Percentiles rank a stretch among this genome's conserved stretches.
Evolutionary conservation across 1,139 yeast species (phyloP).

Genomic region (Candida pseudocylindracea): DNA sequence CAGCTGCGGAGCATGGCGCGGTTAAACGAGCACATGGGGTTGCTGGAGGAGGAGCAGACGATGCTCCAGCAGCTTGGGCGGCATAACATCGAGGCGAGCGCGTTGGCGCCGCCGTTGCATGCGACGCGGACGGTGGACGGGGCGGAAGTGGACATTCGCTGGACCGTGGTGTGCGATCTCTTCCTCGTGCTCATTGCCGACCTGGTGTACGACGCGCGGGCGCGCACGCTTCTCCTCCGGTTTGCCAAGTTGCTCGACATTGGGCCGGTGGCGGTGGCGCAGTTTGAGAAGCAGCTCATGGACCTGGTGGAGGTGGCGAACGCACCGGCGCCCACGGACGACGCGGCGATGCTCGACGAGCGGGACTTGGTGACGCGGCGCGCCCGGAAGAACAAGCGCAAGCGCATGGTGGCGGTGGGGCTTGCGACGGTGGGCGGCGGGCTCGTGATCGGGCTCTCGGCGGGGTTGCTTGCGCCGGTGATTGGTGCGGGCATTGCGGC

Average conservation of each 20-base stretch:
- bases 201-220: conserved; percentile 75
- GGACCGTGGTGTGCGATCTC: conserved; percentile 87
- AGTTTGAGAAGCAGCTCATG: conserved; percentile 78
- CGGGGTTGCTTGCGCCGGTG: conserved; percentile 90
- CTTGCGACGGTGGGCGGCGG: conserved; percentile 97
- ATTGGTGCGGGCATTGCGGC: conserved; percentile 98
- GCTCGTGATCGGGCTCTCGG: conserved; percentile 79
- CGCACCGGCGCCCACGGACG: too few species aligned
- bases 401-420: conserved; percentile 72
- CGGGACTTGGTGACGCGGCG: conserved; percentile 46
- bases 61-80: conserved; percentile 79
- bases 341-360: conserved; percentile 38
- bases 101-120: conserved; percentile 28
- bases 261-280: conserved; percentile 42
- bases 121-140: conserved; percentile 1
- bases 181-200: conserved; percentile 64
- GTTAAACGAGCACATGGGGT: conserved; percentile 62
- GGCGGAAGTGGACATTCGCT: conserved; percentile 46
- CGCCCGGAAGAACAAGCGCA: conserved; percentile 38
- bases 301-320: conserved; percentile 43
- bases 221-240: conserved; percentile 46
- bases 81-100: conserved; percentile 63
- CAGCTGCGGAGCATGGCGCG: conserved; percentile 48
- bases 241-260: conserved; percentile 47
- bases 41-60: conserved; percentile 45